A percentile compares a stretch with the other conserved stretches of the same genome.
These are phyloP conservation scores for Citrus mangshanensis DNA, from an alignment of 345 rosid species.

Conservation along the genomic window DNA sequence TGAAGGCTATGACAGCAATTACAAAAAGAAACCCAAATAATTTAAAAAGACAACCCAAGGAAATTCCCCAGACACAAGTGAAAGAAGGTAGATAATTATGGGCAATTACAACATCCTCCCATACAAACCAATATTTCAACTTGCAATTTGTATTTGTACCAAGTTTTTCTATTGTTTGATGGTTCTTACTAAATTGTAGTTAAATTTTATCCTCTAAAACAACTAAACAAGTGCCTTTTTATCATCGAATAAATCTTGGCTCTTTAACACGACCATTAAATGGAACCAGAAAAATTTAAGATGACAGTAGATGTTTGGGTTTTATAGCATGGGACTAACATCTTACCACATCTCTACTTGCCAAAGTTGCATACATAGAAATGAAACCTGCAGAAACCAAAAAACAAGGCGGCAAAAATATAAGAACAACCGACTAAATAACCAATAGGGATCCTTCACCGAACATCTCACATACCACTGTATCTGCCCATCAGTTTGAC, in stretches of 20 bases:
- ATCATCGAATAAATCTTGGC: neutral
- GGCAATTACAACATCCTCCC: neutral
- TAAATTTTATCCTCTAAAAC: neutral
- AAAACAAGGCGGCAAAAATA: conserved; percentile 3
- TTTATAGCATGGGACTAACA: neutral
- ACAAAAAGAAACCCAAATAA: neutral
- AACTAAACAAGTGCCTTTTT: neutral
- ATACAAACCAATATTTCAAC: neutral
- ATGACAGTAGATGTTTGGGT: neutral
- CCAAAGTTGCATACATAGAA: conserved; percentile 88
- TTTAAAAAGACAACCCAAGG: neutral
- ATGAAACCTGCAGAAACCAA: conserved; percentile 68
- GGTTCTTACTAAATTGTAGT: neutral
- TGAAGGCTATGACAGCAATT: neutral
- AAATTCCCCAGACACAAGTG: neutral
- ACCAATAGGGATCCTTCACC: neutral
- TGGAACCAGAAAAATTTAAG: neutral
- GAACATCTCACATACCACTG: conserved; percentile 50
- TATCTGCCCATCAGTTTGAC: conserved; percentile 98
- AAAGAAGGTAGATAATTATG: neutral
- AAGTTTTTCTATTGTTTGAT: neutral
- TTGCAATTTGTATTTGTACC: neutral
- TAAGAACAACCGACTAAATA: neutral
- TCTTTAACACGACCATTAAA: no score
- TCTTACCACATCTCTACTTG: conserved; percentile 95